Evolutionary conservation across 129 eudicot genomes (phyloP), one percentile per base, ranked within the genome.

Genomic region (Flaveria linearis): DNA sequence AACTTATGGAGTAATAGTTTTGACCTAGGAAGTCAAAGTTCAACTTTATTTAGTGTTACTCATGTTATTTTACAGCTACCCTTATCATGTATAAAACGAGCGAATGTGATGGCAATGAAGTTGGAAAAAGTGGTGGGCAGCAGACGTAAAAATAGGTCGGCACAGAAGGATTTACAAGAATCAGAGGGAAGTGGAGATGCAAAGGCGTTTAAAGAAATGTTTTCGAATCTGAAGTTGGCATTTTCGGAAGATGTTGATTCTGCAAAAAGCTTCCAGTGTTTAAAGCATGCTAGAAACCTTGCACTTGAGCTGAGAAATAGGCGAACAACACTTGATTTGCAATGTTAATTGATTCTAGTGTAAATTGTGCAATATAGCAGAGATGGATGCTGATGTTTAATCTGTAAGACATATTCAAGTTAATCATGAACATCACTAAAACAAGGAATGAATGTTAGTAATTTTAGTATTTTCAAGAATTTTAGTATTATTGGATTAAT

Each of bases 81-180:
- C 16, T 58, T 85, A 20, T 86, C 94, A 8, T 91, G 96, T 82
- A 86, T 89, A 72, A 65, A 76, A 15, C 87, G 86, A 62, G 99
- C 91, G 36, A 77, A 88, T 41, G 86, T 42, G 57, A 89, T 95
- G 97, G 92, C 99, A 51, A 72, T 85, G 52, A 85, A 80, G 78
- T 69, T 95, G 73, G 96, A 91, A 83, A 84, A 72, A 36, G 88
- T 85, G 39, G 85, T 86, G 77, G 69, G 80, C 58, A 78, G 74
- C 47, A 80, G 91, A 72, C 65, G 28, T 71, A 68, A 65, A 66
- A 78, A 39, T 60, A 81, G 74, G 80, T 28, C 53, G 67, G 66
- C 47, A 25, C 41, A 10, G 42, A 60, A 65, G 14, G 11, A 9
- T 69, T 41, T 39, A 41, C 52, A 66, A 53, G 86, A 78, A 70